These are phyloP conservation scores for Austropuccinia psidii DNA, from an alignment of 1,284 basidiomycete species.

Conservation along the genomic window DNA sequence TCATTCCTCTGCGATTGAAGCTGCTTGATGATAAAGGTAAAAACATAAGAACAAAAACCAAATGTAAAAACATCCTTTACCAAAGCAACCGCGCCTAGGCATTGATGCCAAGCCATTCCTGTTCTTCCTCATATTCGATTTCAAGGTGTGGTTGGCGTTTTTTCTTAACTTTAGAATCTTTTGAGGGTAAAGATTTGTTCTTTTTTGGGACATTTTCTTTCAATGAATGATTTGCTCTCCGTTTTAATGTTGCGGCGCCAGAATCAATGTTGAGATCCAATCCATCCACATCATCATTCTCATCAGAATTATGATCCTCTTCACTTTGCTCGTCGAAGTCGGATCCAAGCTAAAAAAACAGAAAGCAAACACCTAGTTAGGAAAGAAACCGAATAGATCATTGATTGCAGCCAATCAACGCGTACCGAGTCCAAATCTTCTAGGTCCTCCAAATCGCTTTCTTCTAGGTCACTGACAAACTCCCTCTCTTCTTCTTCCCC, in stretches of 20 bases:
- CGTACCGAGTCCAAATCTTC: constrained; percentile 27
- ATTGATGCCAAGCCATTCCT: constrained; percentile 16
- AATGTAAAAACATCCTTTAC: too few species aligned
- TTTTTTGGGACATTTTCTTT: neutral
- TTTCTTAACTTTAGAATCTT: constrained; percentile 13
- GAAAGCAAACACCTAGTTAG: neutral
- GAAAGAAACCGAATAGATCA: neutral
- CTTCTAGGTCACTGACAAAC: constrained; percentile 74
- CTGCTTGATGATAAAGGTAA: too few species aligned
- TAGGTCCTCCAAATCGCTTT: constrained; percentile 37
- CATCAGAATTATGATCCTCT: neutral
- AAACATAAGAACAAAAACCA: too few species aligned
- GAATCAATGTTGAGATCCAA: constrained; percentile 18
- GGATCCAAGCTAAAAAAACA: neutral
- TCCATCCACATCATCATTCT: constrained; percentile 2
- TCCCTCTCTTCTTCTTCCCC: constrained; percentile 60
- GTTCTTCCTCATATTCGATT: constrained; percentile 34
- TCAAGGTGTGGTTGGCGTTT: constrained; percentile 12
- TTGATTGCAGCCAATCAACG: constrained; percentile 42
- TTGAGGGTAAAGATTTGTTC: neutral
- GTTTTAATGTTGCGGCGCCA: neutral
- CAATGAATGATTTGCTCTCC: neutral
- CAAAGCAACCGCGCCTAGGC: neutral
- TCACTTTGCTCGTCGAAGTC: neutral
- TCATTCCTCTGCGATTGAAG: too few species aligned